Evolutionary conservation across 202 grass and related monocot genomes (phyloP), one percentile per base, ranked within the genome.

Genomic region (Thinopyrum obtusiflorum): DNA sequence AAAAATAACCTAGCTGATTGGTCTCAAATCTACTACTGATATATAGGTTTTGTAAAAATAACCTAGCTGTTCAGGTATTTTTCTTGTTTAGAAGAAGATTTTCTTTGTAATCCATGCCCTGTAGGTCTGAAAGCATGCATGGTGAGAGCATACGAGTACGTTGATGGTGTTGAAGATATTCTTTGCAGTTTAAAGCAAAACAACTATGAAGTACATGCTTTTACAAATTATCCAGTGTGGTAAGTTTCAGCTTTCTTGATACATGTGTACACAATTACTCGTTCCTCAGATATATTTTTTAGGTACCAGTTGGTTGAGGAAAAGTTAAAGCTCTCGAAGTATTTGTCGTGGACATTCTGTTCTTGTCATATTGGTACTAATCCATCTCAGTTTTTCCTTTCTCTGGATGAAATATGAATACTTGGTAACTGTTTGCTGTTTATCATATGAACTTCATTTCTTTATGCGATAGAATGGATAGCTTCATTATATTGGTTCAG

Each of bases 221-320:
- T 98, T 84, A 98, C 96, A 60, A 98, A 98, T 73, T 98, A 98
- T 92, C 96, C 96, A 68, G 86, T 92, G 71, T 98, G 96, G 96
- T 98, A 70, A 85, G 89, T 91, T 60, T 68, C 82, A 81, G 31
- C 69, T 77, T 63, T 83, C 68, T 62, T 88, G 28, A 78, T 42
- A 76, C 61, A 60, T 69, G 61, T 80, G 7, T 73, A 17, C 25
- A n/a, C 11, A 36, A 3, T 37, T 77, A 53, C 35, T 69, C 82
- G 77, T 89, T 88, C 61, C 42, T 81, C 65, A 90, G 15, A 83
- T 87, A 28, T 90, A 55, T 72, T 86, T 42, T 79, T 9, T 90
- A 98, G 96, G 96, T 98, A 98, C 85, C 88, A 80, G 78, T 81
- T 98, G 87, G 86, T 98, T 8, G 96, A 98, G 84, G 88, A 98